Base-by-base conservation (phyloP, 306 rosid genomes). In the Begonia peltatifolia region DNA sequence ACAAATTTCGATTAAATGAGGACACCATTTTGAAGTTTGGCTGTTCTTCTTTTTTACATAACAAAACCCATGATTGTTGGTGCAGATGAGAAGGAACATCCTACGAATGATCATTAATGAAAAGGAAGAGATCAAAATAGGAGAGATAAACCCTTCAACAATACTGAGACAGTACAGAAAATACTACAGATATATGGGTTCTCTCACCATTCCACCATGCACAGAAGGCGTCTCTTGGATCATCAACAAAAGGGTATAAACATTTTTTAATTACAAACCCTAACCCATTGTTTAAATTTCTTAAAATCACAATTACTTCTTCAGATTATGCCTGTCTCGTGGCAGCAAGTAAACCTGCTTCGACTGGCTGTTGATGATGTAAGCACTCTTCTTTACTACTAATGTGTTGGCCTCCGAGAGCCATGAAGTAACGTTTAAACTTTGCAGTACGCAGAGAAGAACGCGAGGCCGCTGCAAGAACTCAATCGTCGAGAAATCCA, bases 201-300 rank as follows among this genome's bases (percentile, higher is more conserved):
- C 95, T 10, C 79, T 79, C 68, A 86, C 93, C 6, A 62, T 64
- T 53, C 95, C 93, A 68, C 95, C 95, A 52, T 79, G 95, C 49
- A 77, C 74, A 12, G 81, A 79, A 75, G 87, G 79, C 11, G 87
- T 87, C 60, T 63, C 75, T 66, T 84, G 96, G 94, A 66, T 79
- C 47, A 67, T 84, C 4, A 73, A 67, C 46, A 79, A 61, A 56
- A 75, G 75, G 81, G 90, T 83, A 60, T 6, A 2, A 25, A 3
- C 35, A 25, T 25, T 25, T 25, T 43, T 1, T 2, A 10, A 43
- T 43, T 43, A 43, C 2, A 11, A 43, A 43, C 4, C 20, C 14
- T 49, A 49, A 49, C 11, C 17, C 10, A 48, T 3, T 8, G 15
- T 48, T 48, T 48, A 43, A 43, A 43, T 11, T 43, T 1, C 47